Base-by-base conservation (phyloP, 345 rosid species). In the Abelmoschus esculentus region DNA sequence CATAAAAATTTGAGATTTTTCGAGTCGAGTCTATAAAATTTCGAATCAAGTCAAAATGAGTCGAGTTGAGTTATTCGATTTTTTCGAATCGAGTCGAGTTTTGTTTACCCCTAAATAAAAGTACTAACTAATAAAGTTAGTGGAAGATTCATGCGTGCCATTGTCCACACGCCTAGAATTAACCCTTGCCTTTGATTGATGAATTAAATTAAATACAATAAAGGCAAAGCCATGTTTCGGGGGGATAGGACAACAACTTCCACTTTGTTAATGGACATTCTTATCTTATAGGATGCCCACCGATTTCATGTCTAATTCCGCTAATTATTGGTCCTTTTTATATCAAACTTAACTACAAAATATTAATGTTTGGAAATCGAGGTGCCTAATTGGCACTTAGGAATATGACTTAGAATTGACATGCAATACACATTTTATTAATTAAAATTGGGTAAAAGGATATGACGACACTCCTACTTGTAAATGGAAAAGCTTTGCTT, bases 131-230 rank as follows among this genome's bases (percentile, higher is more conserved):
- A 42, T 42, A 9, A 42, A 49, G 70, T 9, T 66, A 49, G 58
- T 66, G 70, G 70, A 66, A 66, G 58, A 8, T 18, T 8, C 58
- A 66, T 66, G 70, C 56, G 57, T n/a, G 70, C 69, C 26, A 66
- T 14, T 46, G 56, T 66, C 46, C 56, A 47, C 57, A 66, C 40
- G 40, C 58, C 57, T 47, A 49, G 15, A 47, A 49, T 28, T 26
- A 66, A 66, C 56, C 70, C 54, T 49, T 28, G 61, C 70, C 70
- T 49, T 66, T 66, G 58, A 66, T 66, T 66, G 38, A 65, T 6
- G 47, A 66, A 40, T 7, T 40, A 40, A 40, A 40, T 7, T 40
- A 34, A 34, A 34, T 40, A 22, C 26, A 22, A 22, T 22, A 38
- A 36, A 32, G 0, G 15, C 15, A 61, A 60, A 60, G 44, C 42